phyloP scores from a whole-genome alignment of 2,329 filamentous ascomycete species.

The Anisogramma anomala region DNA sequence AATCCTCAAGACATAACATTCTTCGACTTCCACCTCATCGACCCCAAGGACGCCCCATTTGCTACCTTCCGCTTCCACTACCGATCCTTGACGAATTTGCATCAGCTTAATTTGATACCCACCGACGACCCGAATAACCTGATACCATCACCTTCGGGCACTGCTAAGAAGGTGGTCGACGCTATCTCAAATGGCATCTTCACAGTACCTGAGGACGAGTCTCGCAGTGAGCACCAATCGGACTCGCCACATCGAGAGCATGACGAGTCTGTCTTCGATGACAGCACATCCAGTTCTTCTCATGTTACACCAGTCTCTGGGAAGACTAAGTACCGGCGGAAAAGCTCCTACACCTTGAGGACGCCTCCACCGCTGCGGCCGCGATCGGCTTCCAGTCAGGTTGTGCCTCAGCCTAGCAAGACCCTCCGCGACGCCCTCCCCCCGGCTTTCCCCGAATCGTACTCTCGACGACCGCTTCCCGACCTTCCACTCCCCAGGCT shows the following conservation, averaged over 20 bases:
- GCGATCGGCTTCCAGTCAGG: not conserved
- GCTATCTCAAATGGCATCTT: not conserved
- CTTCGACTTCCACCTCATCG: slow-evolving; percentile 41
- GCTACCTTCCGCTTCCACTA: slow-evolving; percentile 46
- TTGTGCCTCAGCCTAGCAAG: slow-evolving; percentile 25
- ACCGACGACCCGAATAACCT: slow-evolving; percentile 9
- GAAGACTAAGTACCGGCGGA: not conserved
- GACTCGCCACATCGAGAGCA: not conserved
- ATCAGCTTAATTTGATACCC: slow-evolving; percentile 36
- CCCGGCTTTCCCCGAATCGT: slow-evolving; percentile 14
- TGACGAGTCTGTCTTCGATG: slow-evolving; percentile 9
- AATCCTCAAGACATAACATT: slow-evolving; percentile 37
- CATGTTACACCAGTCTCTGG: not conserved
- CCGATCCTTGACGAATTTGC: slow-evolving; percentile 38
- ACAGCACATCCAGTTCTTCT: not conserved
- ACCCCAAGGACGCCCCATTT: slow-evolving; percentile 40
- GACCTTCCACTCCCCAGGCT: slow-evolving; percentile 17
- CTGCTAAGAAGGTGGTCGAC: not conserved
- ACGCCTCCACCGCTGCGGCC: slow-evolving; percentile 11
- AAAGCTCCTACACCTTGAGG: slow-evolving; percentile 6
- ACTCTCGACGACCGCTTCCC: slow-evolving; percentile 21
- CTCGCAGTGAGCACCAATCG: not conserved
- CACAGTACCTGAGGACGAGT: not conserved
- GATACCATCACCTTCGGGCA: slow-evolving; percentile 1
- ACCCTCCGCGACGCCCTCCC: slow-evolving; percentile 17